Conservation (phyloP, 176 grass and related monocot species). For the Avena insularis region DNA sequence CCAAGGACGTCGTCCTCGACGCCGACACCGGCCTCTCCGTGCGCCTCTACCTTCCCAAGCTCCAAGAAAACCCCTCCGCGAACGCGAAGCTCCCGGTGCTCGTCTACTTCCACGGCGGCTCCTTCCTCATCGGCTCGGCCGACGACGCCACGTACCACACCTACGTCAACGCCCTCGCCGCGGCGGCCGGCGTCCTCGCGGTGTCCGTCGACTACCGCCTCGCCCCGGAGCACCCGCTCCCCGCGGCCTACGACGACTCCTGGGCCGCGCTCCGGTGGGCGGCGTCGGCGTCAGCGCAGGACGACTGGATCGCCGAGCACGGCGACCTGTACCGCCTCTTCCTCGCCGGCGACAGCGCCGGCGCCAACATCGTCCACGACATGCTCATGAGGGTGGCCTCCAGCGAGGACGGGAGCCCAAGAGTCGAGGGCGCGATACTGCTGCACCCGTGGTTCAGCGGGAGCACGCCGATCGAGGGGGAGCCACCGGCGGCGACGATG, state of each 20-base stretch:
- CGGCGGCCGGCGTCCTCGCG: conserved; percentile 48
- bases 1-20: conserved; percentile 74
- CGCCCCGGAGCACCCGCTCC: conserved; percentile 60
- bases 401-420: not conserved
- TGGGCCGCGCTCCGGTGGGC: conserved; percentile 52
- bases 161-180: conserved; percentile 39
- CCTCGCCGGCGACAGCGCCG: conserved; percentile 68
- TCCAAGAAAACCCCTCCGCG: not conserved
- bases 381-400: conserved; percentile 28
- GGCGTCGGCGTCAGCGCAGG: conserved; percentile 14
- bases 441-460: conserved; percentile 62
- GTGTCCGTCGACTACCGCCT: conserved; percentile 63
- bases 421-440: conserved; percentile 45
- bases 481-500: conserved; percentile 25
- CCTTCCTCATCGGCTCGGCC: conserved; percentile 46
- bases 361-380: conserved; percentile 73
- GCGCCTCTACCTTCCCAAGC: conserved; percentile 60
- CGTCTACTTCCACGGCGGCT: conserved; percentile 60
- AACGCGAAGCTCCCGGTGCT: conserved; percentile 62
- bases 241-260: conserved; percentile 63
- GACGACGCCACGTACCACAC: conserved; percentile 39
- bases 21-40: conserved; percentile 43
- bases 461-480: conserved; percentile 21
- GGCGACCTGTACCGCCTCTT: conserved; percentile 60
- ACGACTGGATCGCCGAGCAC: conserved; percentile 60